Evolutionary conservation across 2,329 filamentous ascomycete species (phyloP).

Genomic region (Pezicula neosporulosa): DNA sequence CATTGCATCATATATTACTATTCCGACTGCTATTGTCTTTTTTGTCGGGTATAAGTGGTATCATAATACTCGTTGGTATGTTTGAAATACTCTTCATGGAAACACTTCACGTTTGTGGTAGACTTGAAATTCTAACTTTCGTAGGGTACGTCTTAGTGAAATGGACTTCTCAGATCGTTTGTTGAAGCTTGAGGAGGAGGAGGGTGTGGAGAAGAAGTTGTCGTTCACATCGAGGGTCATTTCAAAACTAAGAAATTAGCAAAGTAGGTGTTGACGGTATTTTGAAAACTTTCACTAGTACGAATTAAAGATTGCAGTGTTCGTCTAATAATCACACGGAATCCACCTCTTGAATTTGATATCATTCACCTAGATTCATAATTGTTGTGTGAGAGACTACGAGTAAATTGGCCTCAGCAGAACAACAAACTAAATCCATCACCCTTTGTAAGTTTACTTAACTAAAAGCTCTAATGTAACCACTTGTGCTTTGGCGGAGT

Average conservation of each 20-base stretch:
- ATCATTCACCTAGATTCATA: no score
- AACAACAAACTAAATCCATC: no score
- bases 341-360: no score
- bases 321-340: no score
- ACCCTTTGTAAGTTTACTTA: no score
- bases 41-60: constrained; percentile 9
- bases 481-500: no score
- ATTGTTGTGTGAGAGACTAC: no score
- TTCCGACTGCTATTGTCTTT: constrained; percentile 3
- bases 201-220: neutral
- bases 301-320: no score
- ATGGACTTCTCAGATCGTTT: constrained; percentile 12
- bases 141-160: constrained; percentile 3
- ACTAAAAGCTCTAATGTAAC: no score
- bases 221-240: neutral
- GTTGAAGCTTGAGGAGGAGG: constrained; percentile 6
- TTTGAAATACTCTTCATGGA: no score
- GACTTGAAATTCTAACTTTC: neutral
- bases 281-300: no score
- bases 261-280: neutral
- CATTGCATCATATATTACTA: constrained; percentile 7
- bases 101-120: neutral
- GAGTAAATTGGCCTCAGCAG: no score
- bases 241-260: neutral
- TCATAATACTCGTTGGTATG: constrained; percentile 6